Conservation (phyloP, 2,329 filamentous ascomycete species). For the Rutstroemia sp. region DNA sequence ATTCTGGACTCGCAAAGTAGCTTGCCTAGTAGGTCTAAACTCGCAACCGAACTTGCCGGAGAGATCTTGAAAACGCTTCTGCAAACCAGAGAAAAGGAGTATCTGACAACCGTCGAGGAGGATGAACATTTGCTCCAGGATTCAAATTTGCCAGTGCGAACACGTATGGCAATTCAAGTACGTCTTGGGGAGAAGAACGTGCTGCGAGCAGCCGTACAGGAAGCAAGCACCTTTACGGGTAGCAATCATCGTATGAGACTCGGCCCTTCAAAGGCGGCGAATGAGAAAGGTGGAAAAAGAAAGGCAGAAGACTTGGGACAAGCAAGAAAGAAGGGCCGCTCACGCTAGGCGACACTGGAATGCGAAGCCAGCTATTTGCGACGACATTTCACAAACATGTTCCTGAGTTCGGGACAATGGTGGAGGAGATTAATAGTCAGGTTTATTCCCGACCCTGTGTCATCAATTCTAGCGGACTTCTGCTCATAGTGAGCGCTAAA, state of each 20-base stretch:
- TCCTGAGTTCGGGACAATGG: slow-evolving; percentile 1
- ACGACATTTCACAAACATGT: slow-evolving; percentile 14
- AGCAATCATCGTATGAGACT: slow-evolving; percentile 30
- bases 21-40: slow-evolving; percentile 34
- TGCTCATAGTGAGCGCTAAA: slow-evolving; percentile 20
- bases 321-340: slow-evolving; percentile 19
- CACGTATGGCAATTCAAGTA: slow-evolving; percentile 50
- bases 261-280: not conserved
- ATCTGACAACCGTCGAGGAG: slow-evolving; percentile 44
- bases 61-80: slow-evolving; percentile 34
- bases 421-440: slow-evolving; percentile 4
- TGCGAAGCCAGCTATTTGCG: not conserved
- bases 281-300: slow-evolving; percentile 14
- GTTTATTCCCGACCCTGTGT: not conserved
- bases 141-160: slow-evolving; percentile 29
- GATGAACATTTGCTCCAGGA: slow-evolving; percentile 36
- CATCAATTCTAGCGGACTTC: slow-evolving; percentile 18
- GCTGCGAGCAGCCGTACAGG: slow-evolving; percentile 38
- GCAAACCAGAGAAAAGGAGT: slow-evolving; percentile 37
- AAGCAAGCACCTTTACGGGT: slow-evolving; percentile 27
- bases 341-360: slow-evolving; percentile 6
- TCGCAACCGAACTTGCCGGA: slow-evolving; percentile 33
- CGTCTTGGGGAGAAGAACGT: slow-evolving; percentile 58
- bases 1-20: slow-evolving; percentile 30
- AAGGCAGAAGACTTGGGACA: slow-evolving; percentile 13